These are phyloP conservation scores for Ceratocystis diversiconidia DNA, from an alignment of 2,329 filamentous ascomycete genomes.

Conservation along the genomic window DNA sequence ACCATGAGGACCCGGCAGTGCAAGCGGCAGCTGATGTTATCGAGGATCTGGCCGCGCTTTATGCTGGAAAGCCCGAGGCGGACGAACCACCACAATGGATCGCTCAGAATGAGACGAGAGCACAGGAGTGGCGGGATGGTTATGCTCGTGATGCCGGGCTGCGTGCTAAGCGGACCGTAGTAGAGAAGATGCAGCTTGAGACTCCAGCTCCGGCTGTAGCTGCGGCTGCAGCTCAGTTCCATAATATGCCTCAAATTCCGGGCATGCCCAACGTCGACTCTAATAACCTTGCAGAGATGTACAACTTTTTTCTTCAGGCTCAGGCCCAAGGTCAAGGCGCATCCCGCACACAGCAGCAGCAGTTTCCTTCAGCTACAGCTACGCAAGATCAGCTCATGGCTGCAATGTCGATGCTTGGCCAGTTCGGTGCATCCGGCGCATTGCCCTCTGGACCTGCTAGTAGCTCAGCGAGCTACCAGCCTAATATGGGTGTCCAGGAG, in stretches of 20 bases:
- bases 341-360: conserved; percentile 20
- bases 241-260: neutral
- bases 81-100: conserved; percentile 41
- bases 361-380: conserved; percentile 4
- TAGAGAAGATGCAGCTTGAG: conserved; percentile 23
- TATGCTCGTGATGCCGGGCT: conserved; percentile 30
- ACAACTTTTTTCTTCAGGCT: conserved; percentile 15
- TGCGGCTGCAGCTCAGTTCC: neutral
- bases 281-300: conserved; percentile 12
- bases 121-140: conserved; percentile 40
- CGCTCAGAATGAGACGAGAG: conserved; percentile 31
- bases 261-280: neutral
- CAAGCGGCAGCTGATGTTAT: conserved; percentile 32
- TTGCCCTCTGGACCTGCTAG: neutral
- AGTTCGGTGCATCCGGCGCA: conserved; percentile 3
- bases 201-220: conserved; percentile 13
- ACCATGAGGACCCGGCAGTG: conserved; percentile 32
- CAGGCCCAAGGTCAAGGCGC: conserved; percentile 10
- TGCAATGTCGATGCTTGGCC: conserved; percentile 12
- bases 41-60: conserved; percentile 29
- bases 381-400: conserved; percentile 15
- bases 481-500: conserved; percentile 20
- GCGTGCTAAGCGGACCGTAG: conserved; percentile 23
- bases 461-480: conserved; percentile 8
- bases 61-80: conserved; percentile 35